Base-by-base conservation (phyloP, 345 rosid genomes). In the Syzygium aqueum region DNA sequence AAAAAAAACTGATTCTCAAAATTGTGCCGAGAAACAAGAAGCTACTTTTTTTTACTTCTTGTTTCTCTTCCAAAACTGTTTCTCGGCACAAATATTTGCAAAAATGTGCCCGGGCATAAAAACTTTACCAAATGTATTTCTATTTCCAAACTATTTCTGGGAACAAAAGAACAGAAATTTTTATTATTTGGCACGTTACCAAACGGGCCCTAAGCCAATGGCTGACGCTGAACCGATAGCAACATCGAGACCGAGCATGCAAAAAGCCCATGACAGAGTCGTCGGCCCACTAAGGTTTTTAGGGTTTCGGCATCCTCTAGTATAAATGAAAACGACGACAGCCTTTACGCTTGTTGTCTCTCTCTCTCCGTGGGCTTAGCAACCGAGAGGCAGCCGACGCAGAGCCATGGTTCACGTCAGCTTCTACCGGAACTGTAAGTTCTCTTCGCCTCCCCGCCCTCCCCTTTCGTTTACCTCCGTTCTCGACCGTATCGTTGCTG, bases 361-460 rank as follows among this genome's bases (percentile, higher is more conserved):
- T 52, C 85, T 50, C 21, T 63, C 27, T 57, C 15, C 25, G 37
- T 13, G 27, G 67, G 82, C 37, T n/a, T 30, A 51, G 23, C 59
- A 37, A 28, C 56, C 53, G 50, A 28, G 16, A 61, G 22, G 86
- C n/a, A 84, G 85, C 65, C 52, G 87, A 77, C 87, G 88, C 84
- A 12, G 21, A 78, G 85, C 90, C 83, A 91, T 92, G 93, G 93
- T 92, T 63, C 93, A 92, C 87, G 93, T 91, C 87, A 86, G 86
- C 50, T 91, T 91, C 88, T 92, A 90, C 85, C 88, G 93, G 84
- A 92, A 92, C 90, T 91, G 93, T 92, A 90, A 89, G 92, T 28
- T 80, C 83, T n/a, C 53, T 19, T 19, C 27, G 19, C 78, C 30
- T 40, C 13, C 51, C n/a, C 56, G 77, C 51, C 46, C 12, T 43